Base-by-base conservation (phyloP, 164 flowering plant genomes). In the Berberis vulgaris region DNA sequence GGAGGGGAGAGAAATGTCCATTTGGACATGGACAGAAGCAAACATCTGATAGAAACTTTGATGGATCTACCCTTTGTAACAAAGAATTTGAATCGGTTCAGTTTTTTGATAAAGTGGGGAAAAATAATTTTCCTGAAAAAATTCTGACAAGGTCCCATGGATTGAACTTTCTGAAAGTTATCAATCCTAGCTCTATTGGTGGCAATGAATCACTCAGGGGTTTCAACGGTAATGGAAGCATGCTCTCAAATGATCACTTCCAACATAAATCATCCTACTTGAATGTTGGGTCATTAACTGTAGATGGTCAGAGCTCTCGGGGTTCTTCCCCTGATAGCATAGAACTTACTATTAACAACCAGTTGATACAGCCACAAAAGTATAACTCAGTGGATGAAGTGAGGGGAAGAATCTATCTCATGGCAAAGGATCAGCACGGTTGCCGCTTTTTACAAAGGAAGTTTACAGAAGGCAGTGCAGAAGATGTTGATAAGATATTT, bases 361-460 rank as follows among this genome's bases (percentile, higher is more conserved):
- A 66, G 43, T 73, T 67, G 72, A 59, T 61, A 13, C 78, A 62
- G 52, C 70, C 69, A 12, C 76, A 57, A 45, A 85, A 65, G 61
- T 78, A 64, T 66, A 83, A 68, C 72, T 79, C 87, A 4, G 46
- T 86, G 64, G 84, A 79, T 68, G 86, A 84, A 59, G 77, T 74
- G 8, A 65, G 3, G 8, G 92, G 86, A 41, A 75, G 69, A 65
- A 78, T 86, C 60, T 81, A 76, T 74, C 59, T 64, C 54, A 67
- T 85, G 79, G 87, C 92, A 7, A 85, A 80, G 66, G 87, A 86
- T 62, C 96, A 86, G 63, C 73, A 83, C 67, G 96, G 92, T 41
- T 86, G 90, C 64, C 84, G 92, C 53, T 85, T 80, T 70, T 71
- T 86, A 67, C 96, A 88, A 64, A 77, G 69, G 68, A 83, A 71